Evolutionary conservation across 768 basidiomycete species (phyloP).

Genomic region (Pholiota microspora): DNA sequence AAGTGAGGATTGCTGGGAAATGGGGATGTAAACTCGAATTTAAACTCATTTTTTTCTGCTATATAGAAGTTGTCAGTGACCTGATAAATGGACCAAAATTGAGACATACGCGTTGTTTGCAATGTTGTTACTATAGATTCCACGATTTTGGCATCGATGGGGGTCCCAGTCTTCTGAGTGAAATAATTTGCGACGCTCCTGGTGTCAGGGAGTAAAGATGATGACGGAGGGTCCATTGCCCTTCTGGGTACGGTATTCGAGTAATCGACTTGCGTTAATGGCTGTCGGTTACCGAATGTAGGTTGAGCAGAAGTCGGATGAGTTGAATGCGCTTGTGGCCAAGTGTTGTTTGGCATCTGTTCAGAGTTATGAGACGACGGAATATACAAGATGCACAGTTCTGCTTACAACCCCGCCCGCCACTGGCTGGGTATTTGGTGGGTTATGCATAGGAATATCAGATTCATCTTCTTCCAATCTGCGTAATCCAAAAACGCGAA

Average conservation of each 20-base stretch:
- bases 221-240: slow-evolving; percentile 3
- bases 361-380: not conserved
- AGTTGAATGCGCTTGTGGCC: slow-evolving; percentile 5
- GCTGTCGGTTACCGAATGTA: not conserved
- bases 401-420: not conserved
- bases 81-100: not conserved
- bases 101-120: slow-evolving; percentile 1
- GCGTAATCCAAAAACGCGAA: not conserved
- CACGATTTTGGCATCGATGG: not conserved
- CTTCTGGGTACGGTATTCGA: not conserved
- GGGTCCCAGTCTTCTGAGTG: not conserved
- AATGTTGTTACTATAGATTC: not conserved
- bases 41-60: slow-evolving; percentile 18
- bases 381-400: not conserved
- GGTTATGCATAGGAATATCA: not conserved
- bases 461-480: not conserved
- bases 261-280: not conserved
- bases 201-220: not conserved
- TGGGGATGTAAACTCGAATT: slow-evolving; percentile 16
- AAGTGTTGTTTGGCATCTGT: not conserved
- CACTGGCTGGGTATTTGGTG: not conserved
- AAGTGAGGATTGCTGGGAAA: slow-evolving; percentile 1
- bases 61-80: not conserved
- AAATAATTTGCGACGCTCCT: not conserved
- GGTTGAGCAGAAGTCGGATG: not conserved